phyloP scores from a whole-genome alignment of 2,329 filamentous ascomycete genomes.

The Kalmusia sp. region DNA sequence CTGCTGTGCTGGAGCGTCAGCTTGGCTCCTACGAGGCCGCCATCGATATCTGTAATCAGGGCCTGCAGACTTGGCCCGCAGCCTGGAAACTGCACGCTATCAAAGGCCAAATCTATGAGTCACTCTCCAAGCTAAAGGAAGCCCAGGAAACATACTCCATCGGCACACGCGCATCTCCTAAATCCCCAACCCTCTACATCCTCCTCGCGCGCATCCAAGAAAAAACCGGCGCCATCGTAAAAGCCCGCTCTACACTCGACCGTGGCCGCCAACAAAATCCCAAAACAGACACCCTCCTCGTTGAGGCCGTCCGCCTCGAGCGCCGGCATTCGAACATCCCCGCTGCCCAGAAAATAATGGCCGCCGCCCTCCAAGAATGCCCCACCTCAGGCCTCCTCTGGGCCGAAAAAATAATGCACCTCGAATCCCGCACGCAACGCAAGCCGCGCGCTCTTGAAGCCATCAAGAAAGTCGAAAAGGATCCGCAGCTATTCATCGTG shows the following conservation, averaged over 20 bases:
- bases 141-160: conserved; percentile 89
- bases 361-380: conserved; percentile 88
- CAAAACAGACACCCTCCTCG: conserved; percentile 85
- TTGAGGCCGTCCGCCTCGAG: conserved; percentile 92
- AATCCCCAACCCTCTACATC: conserved; percentile 87
- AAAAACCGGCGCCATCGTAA: conserved; percentile 80
- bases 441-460: conserved; percentile 91
- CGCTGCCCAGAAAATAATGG: conserved; percentile 92
- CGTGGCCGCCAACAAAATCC: conserved; percentile 86
- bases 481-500: conserved; percentile 85
- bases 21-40: conserved; percentile 80
- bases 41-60: conserved; percentile 85
- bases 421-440: conserved; percentile 89
- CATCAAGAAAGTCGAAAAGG: conserved; percentile 95
- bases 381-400: conserved; percentile 87
- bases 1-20: conserved; percentile 89
- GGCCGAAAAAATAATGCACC: conserved; percentile 94
- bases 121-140: conserved; percentile 77
- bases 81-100: conserved; percentile 96
- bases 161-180: conserved; percentile 85
- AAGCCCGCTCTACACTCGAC: conserved; percentile 92
- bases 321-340: conserved; percentile 81
- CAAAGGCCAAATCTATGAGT: conserved; percentile 97
- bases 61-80: conserved; percentile 83
- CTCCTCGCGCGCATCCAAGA: conserved; percentile 90